Conservation (phyloP, 1,284 basidiomycete genomes). For the Amylostereum chailletii region DNA sequence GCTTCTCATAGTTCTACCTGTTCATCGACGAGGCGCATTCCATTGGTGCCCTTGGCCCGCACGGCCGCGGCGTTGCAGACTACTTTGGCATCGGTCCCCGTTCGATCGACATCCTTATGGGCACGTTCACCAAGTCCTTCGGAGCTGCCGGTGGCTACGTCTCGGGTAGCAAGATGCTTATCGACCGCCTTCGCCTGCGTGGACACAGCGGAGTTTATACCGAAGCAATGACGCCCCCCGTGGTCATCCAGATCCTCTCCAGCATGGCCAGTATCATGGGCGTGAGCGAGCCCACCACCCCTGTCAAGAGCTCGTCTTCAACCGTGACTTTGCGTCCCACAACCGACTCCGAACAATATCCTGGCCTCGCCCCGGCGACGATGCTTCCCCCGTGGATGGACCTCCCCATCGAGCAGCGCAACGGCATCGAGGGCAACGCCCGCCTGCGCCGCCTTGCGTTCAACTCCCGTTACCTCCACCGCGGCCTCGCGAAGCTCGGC, state of each 20-base stretch:
- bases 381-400: constrained; percentile 64
- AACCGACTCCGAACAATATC: constrained; percentile 31
- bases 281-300: constrained; percentile 40
- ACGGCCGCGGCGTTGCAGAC: constrained; percentile 91
- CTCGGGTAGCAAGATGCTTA: constrained; percentile 72
- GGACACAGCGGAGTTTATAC: constrained; percentile 87
- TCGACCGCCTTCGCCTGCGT: constrained; percentile 75
- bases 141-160: constrained; percentile 97
- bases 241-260: constrained; percentile 86
- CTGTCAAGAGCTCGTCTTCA: constrained; percentile 18
- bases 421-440: constrained; percentile 77
- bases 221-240: constrained; percentile 87
- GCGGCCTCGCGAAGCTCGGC: constrained; percentile 84
- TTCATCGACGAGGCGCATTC: constrained; percentile 98
- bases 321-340: constrained; percentile 23
- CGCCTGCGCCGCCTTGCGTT: constrained; percentile 88
- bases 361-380: constrained; percentile 58
- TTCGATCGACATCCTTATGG: constrained; percentile 92
- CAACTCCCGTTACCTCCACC: constrained; percentile 89
- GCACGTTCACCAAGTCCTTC: constrained; percentile 98
- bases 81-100: constrained; percentile 87
- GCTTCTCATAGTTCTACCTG: constrained; percentile 71
- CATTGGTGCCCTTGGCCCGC: constrained; percentile 89
- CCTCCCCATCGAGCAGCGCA: constrained; percentile 60
- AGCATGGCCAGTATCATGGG: constrained; percentile 98